These are phyloP conservation scores for Ascocoryne sarcoides DNA, from an alignment of 2,329 filamentous ascomycete genomes.

Conservation along the genomic window DNA sequence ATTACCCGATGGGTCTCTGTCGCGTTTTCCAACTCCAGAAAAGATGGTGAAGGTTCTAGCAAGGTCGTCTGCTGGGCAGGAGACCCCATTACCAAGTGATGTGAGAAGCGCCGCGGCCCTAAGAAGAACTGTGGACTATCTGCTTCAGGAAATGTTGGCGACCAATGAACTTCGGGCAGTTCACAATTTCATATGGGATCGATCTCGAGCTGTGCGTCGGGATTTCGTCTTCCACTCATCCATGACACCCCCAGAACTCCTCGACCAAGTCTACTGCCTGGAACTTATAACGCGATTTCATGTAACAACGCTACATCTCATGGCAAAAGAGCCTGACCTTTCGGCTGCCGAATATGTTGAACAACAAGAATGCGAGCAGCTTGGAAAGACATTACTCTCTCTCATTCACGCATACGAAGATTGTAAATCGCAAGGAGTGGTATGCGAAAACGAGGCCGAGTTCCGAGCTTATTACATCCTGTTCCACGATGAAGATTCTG, in stretches of 20 bases:
- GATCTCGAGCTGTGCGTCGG: slow-evolving; percentile 57
- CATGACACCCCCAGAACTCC: slow-evolving; percentile 45
- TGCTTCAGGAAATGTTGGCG: slow-evolving; percentile 50
- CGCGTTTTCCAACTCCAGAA: slow-evolving; percentile 35
- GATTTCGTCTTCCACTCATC: slow-evolving; percentile 61
- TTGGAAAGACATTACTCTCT: slow-evolving; percentile 56
- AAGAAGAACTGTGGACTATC: slow-evolving; percentile 51
- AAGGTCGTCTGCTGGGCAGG: slow-evolving; percentile 58
- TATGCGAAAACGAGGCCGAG: slow-evolving; percentile 54
- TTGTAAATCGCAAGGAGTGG: slow-evolving; percentile 47
- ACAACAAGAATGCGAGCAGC: slow-evolving; percentile 59
- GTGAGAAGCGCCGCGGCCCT: slow-evolving; percentile 53
- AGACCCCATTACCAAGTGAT: slow-evolving; percentile 59
- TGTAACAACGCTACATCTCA: slow-evolving; percentile 53
- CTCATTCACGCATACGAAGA: slow-evolving; percentile 59
- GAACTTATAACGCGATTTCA: slow-evolving; percentile 61
- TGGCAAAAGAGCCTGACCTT: slow-evolving; percentile 44
- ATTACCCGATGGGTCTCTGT: slow-evolving; percentile 32
- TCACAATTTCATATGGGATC: slow-evolving; percentile 60
- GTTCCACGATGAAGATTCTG: slow-evolving; percentile 50
- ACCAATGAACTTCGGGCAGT: slow-evolving; percentile 45
- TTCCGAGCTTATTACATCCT: slow-evolving; percentile 58
- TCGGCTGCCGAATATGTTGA: slow-evolving; percentile 53
- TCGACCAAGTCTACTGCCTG: slow-evolving; percentile 51
- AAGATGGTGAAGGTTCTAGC: slow-evolving; percentile 61